phyloP scores from a whole-genome alignment of 306 rosid species.

The Dryas alaskensis region DNA sequence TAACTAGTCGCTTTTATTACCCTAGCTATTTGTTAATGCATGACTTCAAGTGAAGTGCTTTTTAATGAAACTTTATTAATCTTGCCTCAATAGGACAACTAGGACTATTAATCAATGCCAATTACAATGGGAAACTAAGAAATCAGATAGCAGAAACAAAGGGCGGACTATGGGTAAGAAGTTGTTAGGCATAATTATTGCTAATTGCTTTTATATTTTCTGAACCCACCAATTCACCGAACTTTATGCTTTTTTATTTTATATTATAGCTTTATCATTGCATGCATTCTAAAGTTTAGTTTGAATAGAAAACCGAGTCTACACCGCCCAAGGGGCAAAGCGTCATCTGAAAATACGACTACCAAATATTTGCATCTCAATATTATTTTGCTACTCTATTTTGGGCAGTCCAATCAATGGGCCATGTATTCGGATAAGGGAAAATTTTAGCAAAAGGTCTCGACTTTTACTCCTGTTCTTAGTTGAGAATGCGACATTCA shows the following conservation, averaged over 20 bases:
- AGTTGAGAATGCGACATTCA: too few relatives aligned
- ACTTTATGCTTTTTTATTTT: background rate
- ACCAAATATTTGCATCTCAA: background rate
- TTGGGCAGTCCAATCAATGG: constrained; percentile 3
- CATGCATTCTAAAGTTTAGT: background rate
- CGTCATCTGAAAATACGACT: constrained; percentile 23
- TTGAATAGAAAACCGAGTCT: constrained; percentile 25
- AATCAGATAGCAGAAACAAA: constrained; percentile 55
- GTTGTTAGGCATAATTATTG: constrained; percentile 21
- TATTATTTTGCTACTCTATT: background rate
- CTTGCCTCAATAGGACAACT: background rate
- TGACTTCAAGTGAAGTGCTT: background rate
- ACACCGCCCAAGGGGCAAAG: constrained; percentile 31
- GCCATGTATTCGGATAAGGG: too few relatives aligned
- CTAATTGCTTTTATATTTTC: constrained; percentile 23
- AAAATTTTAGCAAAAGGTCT: too few relatives aligned
- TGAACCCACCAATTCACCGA: constrained; percentile 7
- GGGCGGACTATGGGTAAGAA: constrained; percentile 40
- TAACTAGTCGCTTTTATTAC: background rate
- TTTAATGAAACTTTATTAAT: background rate
- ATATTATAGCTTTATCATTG: background rate
- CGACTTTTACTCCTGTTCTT: too few relatives aligned
- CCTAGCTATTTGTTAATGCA: background rate
- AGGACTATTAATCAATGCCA: background rate
- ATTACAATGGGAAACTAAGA: constrained; percentile 20